Evolutionary conservation across 305 asterid genomes (phyloP).

Genomic region (Coffea humblotiana): DNA sequence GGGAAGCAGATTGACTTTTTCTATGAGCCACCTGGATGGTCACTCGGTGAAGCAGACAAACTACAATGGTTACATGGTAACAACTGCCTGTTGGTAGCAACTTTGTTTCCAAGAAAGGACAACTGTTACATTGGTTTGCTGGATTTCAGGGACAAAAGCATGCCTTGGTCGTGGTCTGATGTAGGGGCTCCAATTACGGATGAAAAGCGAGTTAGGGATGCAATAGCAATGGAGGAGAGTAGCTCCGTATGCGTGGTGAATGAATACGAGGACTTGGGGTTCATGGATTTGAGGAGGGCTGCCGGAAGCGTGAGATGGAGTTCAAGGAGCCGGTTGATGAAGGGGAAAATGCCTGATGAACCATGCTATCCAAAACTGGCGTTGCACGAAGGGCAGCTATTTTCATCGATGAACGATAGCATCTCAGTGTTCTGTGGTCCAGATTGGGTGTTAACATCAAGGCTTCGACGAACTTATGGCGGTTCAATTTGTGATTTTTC

Average conservation of each 20-base stretch:
- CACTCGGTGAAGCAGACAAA: constrained; percentile 89
- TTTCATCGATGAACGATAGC: constrained; percentile 80
- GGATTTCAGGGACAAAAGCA: constrained; percentile 74
- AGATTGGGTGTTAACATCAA: constrained; percentile 72
- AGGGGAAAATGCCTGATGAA: constrained; percentile 85
- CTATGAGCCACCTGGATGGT: constrained; percentile 82
- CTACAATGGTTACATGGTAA: constrained; percentile 73
- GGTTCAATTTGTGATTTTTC: constrained; percentile 92
- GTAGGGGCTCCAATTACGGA: constrained; percentile 46
- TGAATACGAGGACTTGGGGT: constrained; percentile 88
- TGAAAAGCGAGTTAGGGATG: constrained; percentile 84
- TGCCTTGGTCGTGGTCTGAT: constrained; percentile 94
- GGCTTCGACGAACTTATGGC: constrained; percentile 63
- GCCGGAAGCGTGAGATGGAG: constrained; percentile 76
- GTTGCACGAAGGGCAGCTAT: constrained; percentile 68
- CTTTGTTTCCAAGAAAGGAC: constrained; percentile 85
- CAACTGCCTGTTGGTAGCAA: constrained; percentile 80
- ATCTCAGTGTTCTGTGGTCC: constrained; percentile 80
- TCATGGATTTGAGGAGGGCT: constrained; percentile 72
- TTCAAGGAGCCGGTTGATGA: constrained; percentile 81
- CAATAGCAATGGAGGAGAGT: constrained; percentile 76
- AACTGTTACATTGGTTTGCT: constrained; percentile 81
- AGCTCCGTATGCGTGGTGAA: constrained; percentile 77
- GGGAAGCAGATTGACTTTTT: constrained; percentile 81
- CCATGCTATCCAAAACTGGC: constrained; percentile 85